phyloP scores from a whole-genome alignment of 768 basidiomycete genomes.

The Boletus barrowsii region DNA sequence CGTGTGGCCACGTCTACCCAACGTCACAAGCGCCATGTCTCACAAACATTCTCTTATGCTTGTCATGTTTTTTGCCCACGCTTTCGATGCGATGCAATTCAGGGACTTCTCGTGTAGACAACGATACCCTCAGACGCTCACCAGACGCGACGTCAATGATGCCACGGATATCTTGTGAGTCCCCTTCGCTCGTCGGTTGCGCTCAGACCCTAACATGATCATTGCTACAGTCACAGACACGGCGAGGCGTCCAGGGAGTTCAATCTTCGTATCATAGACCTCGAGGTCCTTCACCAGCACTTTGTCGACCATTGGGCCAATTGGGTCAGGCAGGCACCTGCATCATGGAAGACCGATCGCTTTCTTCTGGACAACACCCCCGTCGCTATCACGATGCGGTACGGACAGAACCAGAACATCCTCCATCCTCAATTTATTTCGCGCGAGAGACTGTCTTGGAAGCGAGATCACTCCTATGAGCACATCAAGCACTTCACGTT shows the following conservation, averaged over 20 bases:
- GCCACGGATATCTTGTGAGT: neutral
- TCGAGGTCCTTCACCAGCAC: neutral
- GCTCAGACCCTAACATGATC: no score
- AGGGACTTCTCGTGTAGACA: neutral
- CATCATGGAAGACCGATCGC: neutral
- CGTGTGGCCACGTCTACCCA: neutral
- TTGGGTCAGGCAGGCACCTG: slow-evolving; percentile 1
- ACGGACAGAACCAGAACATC: slow-evolving; percentile 6
- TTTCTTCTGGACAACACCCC: slow-evolving; percentile 1
- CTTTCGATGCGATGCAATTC: neutral
- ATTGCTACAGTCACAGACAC: no score
- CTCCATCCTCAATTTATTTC: neutral
- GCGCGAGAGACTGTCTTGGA: neutral
- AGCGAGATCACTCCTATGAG: neutral
- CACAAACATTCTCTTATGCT: neutral
- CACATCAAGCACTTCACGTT: neutral
- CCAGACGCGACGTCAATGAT: neutral
- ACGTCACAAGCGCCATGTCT: neutral
- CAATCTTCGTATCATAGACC: neutral
- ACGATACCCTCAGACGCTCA: no score
- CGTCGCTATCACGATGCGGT: neutral
- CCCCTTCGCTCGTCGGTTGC: no score
- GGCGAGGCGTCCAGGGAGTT: neutral
- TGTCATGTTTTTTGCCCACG: neutral
- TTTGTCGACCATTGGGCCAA: neutral